A percentile compares a stretch with the other conserved stretches of the same genome.
Conservation (phyloP, 1,284 basidiomycete genomes). For the Trichosporon sp. region DNA sequence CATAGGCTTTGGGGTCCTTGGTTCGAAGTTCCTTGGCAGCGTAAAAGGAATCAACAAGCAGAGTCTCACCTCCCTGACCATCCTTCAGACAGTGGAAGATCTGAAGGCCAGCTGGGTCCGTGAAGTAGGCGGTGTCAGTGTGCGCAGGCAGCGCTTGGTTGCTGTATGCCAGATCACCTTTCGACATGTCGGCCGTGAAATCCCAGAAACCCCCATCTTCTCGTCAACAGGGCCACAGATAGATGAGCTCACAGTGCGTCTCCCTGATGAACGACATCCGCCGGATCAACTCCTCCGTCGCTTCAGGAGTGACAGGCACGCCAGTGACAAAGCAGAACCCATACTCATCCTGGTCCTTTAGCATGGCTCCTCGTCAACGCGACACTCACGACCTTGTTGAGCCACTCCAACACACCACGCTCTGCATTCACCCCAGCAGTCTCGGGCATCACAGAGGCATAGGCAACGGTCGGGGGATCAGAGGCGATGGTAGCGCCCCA, state of each 20-base stretch:
- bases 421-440: conserved; percentile 55
- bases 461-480: conserved; percentile 74
- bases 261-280: conserved; percentile 87
- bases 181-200: conserved; percentile 87
- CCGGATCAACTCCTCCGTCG: conserved; percentile 75
- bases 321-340: conserved; percentile 87
- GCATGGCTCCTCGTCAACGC: background rate
- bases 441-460: conserved; percentile 70
- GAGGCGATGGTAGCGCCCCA: conserved; percentile 80
- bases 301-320: conserved; percentile 78
- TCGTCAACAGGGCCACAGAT: background rate
- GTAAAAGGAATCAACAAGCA: conserved; percentile 94
- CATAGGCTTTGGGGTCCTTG: conserved; percentile 72
- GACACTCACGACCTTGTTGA: conserved; percentile 74
- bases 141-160: conserved; percentile 84
- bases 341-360: conserved; percentile 66
- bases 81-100: conserved; percentile 92
- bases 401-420: conserved; percentile 74
- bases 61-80: conserved; percentile 79
- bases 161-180: conserved; percentile 87
- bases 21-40: conserved; percentile 77
- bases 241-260: conserved; percentile 73
- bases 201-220: conserved; percentile 94
- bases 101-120: conserved; percentile 89
- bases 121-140: conserved; percentile 94